These are phyloP conservation scores for Viola odorata DNA, from an alignment of 345 rosid genomes.

Conservation along the genomic window DNA sequence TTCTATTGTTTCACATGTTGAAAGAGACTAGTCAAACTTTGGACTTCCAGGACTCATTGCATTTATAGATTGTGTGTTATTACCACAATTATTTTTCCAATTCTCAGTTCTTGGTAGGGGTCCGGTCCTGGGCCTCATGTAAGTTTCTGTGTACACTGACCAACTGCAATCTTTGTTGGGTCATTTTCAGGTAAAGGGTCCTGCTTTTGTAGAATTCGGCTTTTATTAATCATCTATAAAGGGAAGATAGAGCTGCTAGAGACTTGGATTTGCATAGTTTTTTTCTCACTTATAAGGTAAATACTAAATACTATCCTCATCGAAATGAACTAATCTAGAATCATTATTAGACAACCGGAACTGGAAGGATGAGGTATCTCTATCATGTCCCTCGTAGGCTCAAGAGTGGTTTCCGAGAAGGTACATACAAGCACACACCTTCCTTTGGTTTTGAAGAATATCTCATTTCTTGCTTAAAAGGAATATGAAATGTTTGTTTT, in stretches of 20 bases:
- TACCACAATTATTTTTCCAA: conserved; percentile 1
- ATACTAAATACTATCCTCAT: no score
- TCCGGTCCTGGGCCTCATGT: conserved; percentile 10
- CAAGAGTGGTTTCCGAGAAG: conserved; percentile 90
- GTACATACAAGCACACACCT: conserved; percentile 17
- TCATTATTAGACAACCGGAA: conserved; percentile 97
- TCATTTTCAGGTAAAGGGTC: conserved; percentile 20
- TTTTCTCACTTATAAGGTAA: background rate
- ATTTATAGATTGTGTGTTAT: conserved; percentile 1
- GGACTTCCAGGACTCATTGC: conserved; percentile 4
- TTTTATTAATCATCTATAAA: background rate
- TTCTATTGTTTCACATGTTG: conserved; percentile 11
- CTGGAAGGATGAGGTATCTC: conserved; percentile 88
- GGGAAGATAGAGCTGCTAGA: background rate
- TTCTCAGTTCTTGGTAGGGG: conserved; percentile 19
- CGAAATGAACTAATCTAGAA: no score
- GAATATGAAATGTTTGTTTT: background rate
- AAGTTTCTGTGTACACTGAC: conserved; percentile 12
- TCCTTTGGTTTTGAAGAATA: background rate
- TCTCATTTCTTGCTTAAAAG: background rate
- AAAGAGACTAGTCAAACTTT: conserved; percentile 26
- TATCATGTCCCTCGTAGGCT: conserved; percentile 77
- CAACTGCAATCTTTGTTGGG: conserved; percentile 8
- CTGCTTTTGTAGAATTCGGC: background rate
- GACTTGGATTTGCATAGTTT: conserved; percentile 7